phyloP scores from a whole-genome alignment of 805 yeast genomes.

The Kuraishia floccosa region DNA sequence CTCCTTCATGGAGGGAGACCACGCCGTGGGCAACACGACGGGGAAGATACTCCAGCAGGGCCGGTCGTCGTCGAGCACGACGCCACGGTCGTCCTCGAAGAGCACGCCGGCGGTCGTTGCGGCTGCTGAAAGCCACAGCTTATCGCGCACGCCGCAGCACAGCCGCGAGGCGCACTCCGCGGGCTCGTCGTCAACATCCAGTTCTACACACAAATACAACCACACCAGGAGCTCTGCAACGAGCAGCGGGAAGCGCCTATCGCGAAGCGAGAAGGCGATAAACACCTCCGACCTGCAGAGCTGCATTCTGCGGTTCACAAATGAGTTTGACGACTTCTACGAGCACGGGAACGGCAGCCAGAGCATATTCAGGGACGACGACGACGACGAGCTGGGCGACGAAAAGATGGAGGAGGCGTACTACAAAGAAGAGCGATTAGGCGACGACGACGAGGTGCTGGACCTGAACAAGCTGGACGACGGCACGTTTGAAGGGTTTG shows the following conservation, averaged over 20 bases:
- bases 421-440: no score
- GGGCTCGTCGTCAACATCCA: background rate
- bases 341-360: conserved; percentile 13
- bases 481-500: conserved; percentile 15
- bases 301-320: conserved; percentile 24
- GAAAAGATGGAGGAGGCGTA: no score
- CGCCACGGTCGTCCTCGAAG: background rate
- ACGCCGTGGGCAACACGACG: conserved; percentile 5
- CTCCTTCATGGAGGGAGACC: conserved; percentile 7
- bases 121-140: background rate
- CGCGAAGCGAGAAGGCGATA: conserved; percentile 15
- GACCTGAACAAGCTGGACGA: conserved; percentile 15
- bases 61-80: background rate
- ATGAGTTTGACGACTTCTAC: conserved; percentile 26
- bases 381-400: no score
- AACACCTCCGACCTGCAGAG: conserved; percentile 28
- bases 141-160: background rate
- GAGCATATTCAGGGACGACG: conserved; percentile 16
- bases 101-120: background rate
- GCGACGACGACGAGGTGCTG: conserved; percentile 11
- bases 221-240: conserved; percentile 5
- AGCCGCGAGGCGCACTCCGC: background rate
- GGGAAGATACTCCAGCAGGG: background rate
- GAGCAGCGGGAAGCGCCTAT: conserved; percentile 7
- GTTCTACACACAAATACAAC: background rate